These are phyloP conservation scores for Vitis hybrid DNA, from an alignment of 177 flowering plant genomes.

Conservation along the genomic window DNA sequence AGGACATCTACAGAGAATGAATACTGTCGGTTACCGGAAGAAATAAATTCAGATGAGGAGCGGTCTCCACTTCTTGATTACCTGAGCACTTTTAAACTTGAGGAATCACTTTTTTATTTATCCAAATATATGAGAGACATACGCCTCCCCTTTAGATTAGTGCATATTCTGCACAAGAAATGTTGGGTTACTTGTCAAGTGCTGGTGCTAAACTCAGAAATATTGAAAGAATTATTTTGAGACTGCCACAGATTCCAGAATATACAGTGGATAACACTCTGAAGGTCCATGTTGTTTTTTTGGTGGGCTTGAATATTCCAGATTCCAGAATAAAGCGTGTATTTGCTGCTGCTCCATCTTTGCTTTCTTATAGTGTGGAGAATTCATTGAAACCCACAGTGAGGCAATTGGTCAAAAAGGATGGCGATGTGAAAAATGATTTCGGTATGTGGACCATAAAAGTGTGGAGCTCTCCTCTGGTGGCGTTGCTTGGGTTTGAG, in stretches of 20 bases:
- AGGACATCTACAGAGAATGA: conserved; percentile 28
- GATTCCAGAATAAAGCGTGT: conserved; percentile 72
- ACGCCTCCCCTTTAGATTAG: conserved; percentile 83
- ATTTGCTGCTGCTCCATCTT: conserved; percentile 78
- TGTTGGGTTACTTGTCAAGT: conserved; percentile 73
- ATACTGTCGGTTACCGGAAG: conserved; percentile 55
- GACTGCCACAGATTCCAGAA: conserved; percentile 87
- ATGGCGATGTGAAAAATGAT: conserved; percentile 64
- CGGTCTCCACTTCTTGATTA: conserved; percentile 90
- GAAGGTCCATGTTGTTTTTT: conserved; percentile 77
- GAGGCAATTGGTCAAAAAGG: conserved; percentile 84
- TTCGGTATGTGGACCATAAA: conserved; percentile 23
- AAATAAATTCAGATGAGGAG: conserved; percentile 66
- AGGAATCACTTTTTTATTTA: conserved; percentile 60
- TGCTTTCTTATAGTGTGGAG: conserved; percentile 86
- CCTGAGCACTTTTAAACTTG: conserved; percentile 73
- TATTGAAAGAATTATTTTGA: conserved; percentile 68
- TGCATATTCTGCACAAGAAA: conserved; percentile 69
- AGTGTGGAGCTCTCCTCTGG: too few relatives aligned
- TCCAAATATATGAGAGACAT: conserved; percentile 85
- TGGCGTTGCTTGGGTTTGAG: too few relatives aligned
- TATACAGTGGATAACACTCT: conserved; percentile 85
- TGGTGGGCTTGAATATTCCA: conserved; percentile 70
- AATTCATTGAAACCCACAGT: conserved; percentile 88
- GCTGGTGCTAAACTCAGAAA: conserved; percentile 87